Base-by-base conservation (phyloP, 2,329 filamentous ascomycete species). In the Claviceps monticola region DNA sequence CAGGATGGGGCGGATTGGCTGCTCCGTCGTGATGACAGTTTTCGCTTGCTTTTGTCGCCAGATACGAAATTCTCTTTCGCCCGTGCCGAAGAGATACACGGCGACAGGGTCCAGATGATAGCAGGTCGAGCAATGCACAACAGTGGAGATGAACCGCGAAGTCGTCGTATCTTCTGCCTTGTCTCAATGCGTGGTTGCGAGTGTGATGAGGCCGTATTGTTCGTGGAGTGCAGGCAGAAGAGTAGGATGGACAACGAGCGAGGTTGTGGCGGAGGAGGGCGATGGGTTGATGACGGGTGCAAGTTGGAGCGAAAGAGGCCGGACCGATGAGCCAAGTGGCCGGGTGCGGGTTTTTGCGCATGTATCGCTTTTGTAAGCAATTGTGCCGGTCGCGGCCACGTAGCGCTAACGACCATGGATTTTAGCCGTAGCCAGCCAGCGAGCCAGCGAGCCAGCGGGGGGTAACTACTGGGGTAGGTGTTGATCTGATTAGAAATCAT, bases 251-350 rank as follows among this genome's bases (percentile, higher is more conserved):
- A 7, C 42, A 19, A 50, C 44, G 39, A 44, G 19, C n/a, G 36
- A 43, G 17, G 17, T 47, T 45, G 29, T 19, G 45, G 46, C 49
- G 49, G 49, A 36, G 46, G 49, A 2, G 7, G 23, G 43, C 23
- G 9, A 17, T 7, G 44, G 49, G 38, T 34, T 47, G 26, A 51
- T 44, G 48, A 37, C 39, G 38, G 53, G 16, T 50, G 19, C 49
- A 53, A 19, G 47, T 48, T 53, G 16, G 43, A 21, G 23, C 4
- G 16, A 49, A 11, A 42, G 43, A 14, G 42, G 2, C 49, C 46
- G 49, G 26, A 16, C 38, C 51, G 39, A 48, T 49, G 49, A 44
- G 29, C 42, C 39, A 44, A 53, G 53, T 26, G 54, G 51, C 46
- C 26, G 26, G 46, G 13, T 38, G 42, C 42, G 49, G 47, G 38